Base-by-base conservation (phyloP, 306 rosid genomes). In the Alnus glutinosa region DNA sequence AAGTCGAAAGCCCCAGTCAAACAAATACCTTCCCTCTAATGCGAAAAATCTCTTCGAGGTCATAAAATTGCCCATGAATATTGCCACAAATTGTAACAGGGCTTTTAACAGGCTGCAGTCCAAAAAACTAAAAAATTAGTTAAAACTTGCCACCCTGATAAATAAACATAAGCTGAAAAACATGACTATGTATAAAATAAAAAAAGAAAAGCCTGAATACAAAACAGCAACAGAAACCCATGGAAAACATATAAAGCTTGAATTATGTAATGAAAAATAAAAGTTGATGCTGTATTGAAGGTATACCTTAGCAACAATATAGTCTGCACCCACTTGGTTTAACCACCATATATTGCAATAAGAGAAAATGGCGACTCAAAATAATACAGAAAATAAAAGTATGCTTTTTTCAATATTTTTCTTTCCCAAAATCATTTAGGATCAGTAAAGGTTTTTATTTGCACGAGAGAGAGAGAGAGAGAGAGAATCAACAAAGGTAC, bases 31-130 rank as follows among this genome's bases (percentile, higher is more conserved):
- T 94, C 67, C 97, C 97, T 74, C 98, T 97, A 83, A 94, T 94
- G 80, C 95, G 96, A 75, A 94, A 92, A 72, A 94, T 97, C 88
- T 94, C 97, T 1, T 97, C 97, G 80, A 94, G 98, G 84, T 94
- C 98, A 76, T 94, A 97, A 80, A 94, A 94, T 47, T 94, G 97
- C 71, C 98, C 98, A 23, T 94, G 98, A 86, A 94, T 94, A 89
- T 92, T 97, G 77, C 98, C 98, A 59, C 97, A 94, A 28, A 92
- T 94, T 48, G 97, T 94, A 30, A 94, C 97, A 61, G 98, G 98
- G 77, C 98, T 90, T 81, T 89, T 94, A 76, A 92, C 97, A 37
- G 97, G 98, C 97, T 94, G 97, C 86, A 89, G 76, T 36, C 54
- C 71, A 66, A n/a, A 81, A 82, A 59, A 80, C 50, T 32, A 83